A percentile compares a stretch with the other conserved stretches of the same genome.
Evolutionary conservation across 352 stramenopile genomes (phyloP).

Genomic region (Globisporangium iwayamae): DNA sequence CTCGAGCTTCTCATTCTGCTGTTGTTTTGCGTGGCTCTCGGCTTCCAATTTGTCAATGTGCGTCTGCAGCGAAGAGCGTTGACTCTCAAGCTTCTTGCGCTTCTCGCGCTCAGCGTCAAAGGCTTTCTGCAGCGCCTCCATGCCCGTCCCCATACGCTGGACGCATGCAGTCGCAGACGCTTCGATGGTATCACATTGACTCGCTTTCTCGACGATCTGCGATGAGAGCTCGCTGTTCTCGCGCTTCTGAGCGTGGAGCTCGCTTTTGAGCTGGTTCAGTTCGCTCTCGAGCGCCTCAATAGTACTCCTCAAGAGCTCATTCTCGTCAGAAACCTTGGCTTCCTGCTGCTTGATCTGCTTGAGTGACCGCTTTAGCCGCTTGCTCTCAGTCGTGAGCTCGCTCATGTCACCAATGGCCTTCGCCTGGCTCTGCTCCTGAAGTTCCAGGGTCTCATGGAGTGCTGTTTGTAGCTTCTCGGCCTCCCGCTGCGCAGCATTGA

Average conservation of each 20-base stretch:
- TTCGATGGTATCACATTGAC: neutral
- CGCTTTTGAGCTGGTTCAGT: conserved; percentile 20
- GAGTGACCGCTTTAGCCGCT: conserved; percentile 42
- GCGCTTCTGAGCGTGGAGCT: conserved; percentile 33
- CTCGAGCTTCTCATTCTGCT: conserved; percentile 35
- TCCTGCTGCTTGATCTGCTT: conserved; percentile 46
- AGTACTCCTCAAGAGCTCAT: conserved; percentile 31
- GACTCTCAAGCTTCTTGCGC: conserved; percentile 43
- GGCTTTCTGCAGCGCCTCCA: conserved; percentile 36
- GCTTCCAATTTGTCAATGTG: conserved; percentile 35
- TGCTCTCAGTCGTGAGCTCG: conserved; percentile 33
- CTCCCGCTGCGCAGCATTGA: conserved; percentile 30
- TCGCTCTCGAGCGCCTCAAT: conserved; percentile 39
- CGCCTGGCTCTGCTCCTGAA: conserved; percentile 29
- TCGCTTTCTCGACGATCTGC: neutral
- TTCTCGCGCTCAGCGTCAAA: conserved; percentile 40
- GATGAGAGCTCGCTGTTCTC: conserved; percentile 24
- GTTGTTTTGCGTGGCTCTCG: conserved; percentile 25
- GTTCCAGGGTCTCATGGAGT: conserved; percentile 34
- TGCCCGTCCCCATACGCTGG: conserved; percentile 25
- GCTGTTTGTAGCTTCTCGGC: conserved; percentile 32
- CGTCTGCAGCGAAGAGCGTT: conserved; percentile 28
- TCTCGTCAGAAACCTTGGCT: conserved; percentile 26
- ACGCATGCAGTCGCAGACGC: neutral
- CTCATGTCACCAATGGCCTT: conserved; percentile 34